Conservation (phyloP, 1,139 yeast species). For the Debaryomycetaceae sp. region DNA sequence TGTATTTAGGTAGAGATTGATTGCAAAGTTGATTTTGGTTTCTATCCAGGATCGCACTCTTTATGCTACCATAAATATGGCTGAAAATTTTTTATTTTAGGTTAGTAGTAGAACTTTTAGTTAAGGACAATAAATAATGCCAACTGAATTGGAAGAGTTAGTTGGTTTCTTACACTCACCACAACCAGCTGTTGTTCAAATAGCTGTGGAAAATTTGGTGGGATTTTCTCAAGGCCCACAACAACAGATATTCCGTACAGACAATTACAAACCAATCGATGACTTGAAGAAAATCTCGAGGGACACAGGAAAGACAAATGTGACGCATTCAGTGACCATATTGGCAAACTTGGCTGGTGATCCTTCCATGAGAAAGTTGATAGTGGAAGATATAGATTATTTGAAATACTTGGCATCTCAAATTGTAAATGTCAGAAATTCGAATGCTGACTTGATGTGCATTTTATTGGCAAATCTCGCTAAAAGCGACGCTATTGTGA, state of each 20-base stretch:
- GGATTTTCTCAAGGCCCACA: constrained; percentile 76
- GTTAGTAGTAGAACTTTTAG: not conserved
- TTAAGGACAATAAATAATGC: constrained; percentile 31
- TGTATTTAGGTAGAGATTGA: not conserved
- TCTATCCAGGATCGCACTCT: not conserved
- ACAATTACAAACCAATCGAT: constrained; percentile 67
- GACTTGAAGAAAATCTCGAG: constrained; percentile 64
- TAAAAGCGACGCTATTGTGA: constrained; percentile 63
- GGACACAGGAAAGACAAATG: constrained; percentile 52
- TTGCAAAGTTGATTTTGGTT: not conserved
- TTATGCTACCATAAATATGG: not conserved
- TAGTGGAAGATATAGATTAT: constrained; percentile 64
- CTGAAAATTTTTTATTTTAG: not conserved
- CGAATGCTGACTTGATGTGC: constrained; percentile 78
- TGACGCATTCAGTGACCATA: constrained; percentile 71
- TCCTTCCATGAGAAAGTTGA: constrained; percentile 53
- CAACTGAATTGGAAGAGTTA: constrained; percentile 62
- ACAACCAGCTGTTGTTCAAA: constrained; percentile 76
- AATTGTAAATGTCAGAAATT: constrained; percentile 54
- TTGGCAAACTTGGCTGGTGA: constrained; percentile 82
- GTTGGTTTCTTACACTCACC: constrained; percentile 83
- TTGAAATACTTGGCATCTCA: constrained; percentile 52
- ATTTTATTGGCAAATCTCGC: constrained; percentile 84
- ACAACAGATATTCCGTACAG: constrained; percentile 63
- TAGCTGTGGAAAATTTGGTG: constrained; percentile 81